These are phyloP conservation scores for Cladosporium sp. DNA, from an alignment of 2,329 filamentous ascomycete genomes.

Conservation along the genomic window DNA sequence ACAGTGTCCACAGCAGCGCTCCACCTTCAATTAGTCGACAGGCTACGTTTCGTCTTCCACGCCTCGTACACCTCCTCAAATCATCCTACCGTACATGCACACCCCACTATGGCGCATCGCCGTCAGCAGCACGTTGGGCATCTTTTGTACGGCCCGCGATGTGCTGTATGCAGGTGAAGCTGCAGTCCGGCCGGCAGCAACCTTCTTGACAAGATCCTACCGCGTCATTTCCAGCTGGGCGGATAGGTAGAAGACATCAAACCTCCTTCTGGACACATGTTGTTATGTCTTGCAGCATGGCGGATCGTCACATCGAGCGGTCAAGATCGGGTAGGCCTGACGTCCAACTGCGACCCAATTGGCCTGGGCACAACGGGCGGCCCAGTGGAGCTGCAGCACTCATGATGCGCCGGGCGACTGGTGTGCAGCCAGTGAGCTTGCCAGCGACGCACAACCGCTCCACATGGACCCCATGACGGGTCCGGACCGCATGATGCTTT, in stretches of 20 bases:
- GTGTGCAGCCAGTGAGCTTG: constrained; percentile 5
- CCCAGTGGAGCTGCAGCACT: constrained; percentile 4
- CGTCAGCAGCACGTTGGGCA: constrained; percentile 10
- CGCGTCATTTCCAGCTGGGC: background rate
- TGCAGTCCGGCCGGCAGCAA: constrained; percentile 6
- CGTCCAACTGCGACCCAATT: constrained; percentile 1
- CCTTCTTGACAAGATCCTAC: constrained; percentile 1
- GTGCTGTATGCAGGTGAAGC: background rate
- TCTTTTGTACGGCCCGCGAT: background rate
- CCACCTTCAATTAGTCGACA: background rate
- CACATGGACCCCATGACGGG: constrained; percentile 14
- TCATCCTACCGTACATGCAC: background rate
- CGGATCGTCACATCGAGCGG: constrained; percentile 7
- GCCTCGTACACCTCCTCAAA: background rate
- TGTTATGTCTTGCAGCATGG: constrained; percentile 3
- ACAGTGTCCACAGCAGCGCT: background rate
- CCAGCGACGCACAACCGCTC: constrained; percentile 6
- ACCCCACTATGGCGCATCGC: constrained; percentile 6
- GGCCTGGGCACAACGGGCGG: constrained; percentile 6
- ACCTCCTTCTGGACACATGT: constrained; percentile 3
- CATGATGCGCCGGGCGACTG: background rate
- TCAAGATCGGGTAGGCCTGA: constrained; percentile 7
- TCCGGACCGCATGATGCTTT: constrained; percentile 12
- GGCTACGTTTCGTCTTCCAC: constrained; percentile 3
- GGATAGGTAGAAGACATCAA: background rate